Conservation (phyloP, 768 basidiomycete species). For the Rubroboletus pulcherrimus region DNA sequence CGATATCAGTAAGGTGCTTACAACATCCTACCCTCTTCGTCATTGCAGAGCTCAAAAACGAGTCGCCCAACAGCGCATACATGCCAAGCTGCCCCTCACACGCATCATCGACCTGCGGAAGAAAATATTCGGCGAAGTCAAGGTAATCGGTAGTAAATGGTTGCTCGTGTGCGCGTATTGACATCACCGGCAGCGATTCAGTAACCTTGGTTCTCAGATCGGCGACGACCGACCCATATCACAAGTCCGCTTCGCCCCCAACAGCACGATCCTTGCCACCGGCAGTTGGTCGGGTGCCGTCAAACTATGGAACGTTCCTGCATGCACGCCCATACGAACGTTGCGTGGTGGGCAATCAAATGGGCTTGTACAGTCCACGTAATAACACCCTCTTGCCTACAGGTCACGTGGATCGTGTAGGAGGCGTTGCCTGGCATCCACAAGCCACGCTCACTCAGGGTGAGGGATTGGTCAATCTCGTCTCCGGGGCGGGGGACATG, state of each 20-base stretch:
- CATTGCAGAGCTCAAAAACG: slow-evolving; percentile 90
- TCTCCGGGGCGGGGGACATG: slow-evolving; percentile 86
- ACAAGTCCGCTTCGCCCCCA: slow-evolving; percentile 91
- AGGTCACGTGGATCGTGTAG: slow-evolving; percentile 90
- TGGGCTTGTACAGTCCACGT: neutral
- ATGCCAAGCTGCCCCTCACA: slow-evolving; percentile 81
- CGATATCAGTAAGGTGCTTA: slow-evolving; percentile 73
- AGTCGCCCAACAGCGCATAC: slow-evolving; percentile 87
- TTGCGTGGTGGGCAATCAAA: slow-evolving; percentile 56
- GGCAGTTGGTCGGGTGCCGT: slow-evolving; percentile 96
- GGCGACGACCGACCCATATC: slow-evolving; percentile 95
- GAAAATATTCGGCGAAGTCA: slow-evolving; percentile 83
- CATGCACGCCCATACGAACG: slow-evolving; percentile 74
- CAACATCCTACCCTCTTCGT: slow-evolving; percentile 40
- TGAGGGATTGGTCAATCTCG: slow-evolving; percentile 71
- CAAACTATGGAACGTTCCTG: slow-evolving; percentile 94
- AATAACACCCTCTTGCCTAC: slow-evolving; percentile 6
- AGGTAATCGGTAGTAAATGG: slow-evolving; percentile 46
- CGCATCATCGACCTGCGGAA: slow-evolving; percentile 92
- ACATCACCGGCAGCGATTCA: slow-evolving; percentile 60
- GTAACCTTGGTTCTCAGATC: slow-evolving; percentile 95
- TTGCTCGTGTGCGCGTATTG: neutral
- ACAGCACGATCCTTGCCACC: slow-evolving; percentile 83
- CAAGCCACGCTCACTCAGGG: slow-evolving; percentile 74
- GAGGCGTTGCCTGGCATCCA: slow-evolving; percentile 98